Base-by-base conservation (phyloP, 2,329 filamentous ascomycete genomes). In the Dactylellina parvicollis region DNA sequence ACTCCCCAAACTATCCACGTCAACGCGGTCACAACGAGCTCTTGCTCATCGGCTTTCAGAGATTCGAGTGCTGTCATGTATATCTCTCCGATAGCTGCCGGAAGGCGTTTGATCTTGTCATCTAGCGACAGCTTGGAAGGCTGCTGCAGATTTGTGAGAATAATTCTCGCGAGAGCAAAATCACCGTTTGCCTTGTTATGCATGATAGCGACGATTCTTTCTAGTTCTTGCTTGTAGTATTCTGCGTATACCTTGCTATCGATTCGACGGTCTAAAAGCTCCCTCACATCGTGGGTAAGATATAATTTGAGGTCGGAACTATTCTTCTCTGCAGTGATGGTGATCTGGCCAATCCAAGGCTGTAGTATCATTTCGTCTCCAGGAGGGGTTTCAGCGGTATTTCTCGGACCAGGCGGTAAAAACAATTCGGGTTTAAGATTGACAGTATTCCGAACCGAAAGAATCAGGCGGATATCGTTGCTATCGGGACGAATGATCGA, bases 1-100 rank as follows among this genome's bases (percentile, higher is more conserved):
- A 67, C 62, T n/a, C 62, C 16, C 62, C 62, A 67, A 8, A 67
- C 54, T 1, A 59, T 42, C 62, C 62, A 67, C n/a, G 59, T 67
- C 1, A 67, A 34, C 1, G 44, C 44, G 10, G 44, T 32, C 0
- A 67, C 44, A 10, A 52, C 52, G 3, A 67, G 36, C 16, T 67
- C 52, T 16, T 59, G 62, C 18, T 67, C 62, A 22, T 67, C 62
- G n/a, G 42, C 9, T 12, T 16, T 67, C 1, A 67, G 34, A 5
- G 62, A 26, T 14, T 67, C 52, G 1, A 67, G 5, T 14, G n/a
- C 26, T 8, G 42, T 14, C 32, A 50, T 50, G 16, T 67, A 67
- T 3, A 67, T 67, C 8, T 50, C 52, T n/a, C 62, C 62, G 9
- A 67, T 67, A 20, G 62, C 42, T 3, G 40, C 44, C 12, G 62